Conservation (phyloP, 352 stramenopile species). For the Halophytophthora polymorphica region DNA sequence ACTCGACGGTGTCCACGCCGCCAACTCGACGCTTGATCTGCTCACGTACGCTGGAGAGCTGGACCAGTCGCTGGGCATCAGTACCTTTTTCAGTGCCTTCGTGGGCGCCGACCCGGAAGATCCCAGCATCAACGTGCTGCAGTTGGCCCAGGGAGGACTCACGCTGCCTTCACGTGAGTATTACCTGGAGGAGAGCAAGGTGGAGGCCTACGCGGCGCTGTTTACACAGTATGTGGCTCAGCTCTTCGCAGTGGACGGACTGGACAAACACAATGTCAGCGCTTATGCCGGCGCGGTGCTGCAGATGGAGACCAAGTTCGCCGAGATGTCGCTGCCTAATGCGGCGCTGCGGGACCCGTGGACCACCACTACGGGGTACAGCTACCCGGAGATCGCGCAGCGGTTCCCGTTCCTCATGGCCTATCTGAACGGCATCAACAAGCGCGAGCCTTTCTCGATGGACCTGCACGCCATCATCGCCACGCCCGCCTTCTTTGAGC, state of each 20-base stretch:
- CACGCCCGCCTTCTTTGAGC: conserved; percentile 50
- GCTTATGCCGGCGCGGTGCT: conserved; percentile 38
- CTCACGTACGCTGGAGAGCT: conserved; percentile 43
- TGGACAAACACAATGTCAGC: conserved; percentile 39
- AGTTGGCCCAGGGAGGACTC: conserved; percentile 50
- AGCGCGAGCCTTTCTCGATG: conserved; percentile 33
- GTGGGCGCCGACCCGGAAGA: conserved; percentile 47
- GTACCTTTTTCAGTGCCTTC: conserved; percentile 47
- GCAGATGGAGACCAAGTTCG: conserved; percentile 74
- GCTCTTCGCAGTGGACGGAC: conserved; percentile 36
- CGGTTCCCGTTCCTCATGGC: conserved; percentile 49
- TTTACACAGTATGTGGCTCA: conserved; percentile 48
- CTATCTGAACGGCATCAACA: conserved; percentile 49
- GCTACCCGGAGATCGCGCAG: conserved; percentile 51
- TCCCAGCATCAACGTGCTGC: conserved; percentile 41
- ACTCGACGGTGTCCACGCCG: conserved; percentile 34
- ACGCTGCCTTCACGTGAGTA: conserved; percentile 65
- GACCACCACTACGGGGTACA: conserved; percentile 85
- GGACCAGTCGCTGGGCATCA: conserved; percentile 40
- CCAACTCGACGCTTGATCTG: conserved; percentile 36
- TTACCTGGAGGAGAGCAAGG: conserved; percentile 45
- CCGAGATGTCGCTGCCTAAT: conserved; percentile 82
- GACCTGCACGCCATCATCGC: conserved; percentile 37
- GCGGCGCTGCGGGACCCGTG: conserved; percentile 83
- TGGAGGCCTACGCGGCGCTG: conserved; percentile 33